Evolutionary conservation across 176 grass and related monocot genomes (phyloP).

Genomic region (Oryza meridionalis): DNA sequence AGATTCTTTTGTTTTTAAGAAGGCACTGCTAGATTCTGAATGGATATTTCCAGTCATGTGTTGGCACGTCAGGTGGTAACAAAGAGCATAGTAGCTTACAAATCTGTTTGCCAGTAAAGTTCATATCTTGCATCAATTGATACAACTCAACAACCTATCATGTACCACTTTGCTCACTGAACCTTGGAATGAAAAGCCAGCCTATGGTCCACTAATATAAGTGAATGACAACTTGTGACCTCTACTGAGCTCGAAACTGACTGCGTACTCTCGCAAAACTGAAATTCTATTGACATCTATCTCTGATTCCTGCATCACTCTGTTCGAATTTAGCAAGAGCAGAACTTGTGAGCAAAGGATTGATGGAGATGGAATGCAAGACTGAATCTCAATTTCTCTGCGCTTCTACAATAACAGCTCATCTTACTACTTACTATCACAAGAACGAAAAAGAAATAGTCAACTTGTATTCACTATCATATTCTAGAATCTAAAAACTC

Average conservation of each 20-base stretch:
- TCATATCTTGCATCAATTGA: slow-evolving; percentile 4
- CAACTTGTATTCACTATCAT: background rate
- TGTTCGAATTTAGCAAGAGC: slow-evolving; percentile 20
- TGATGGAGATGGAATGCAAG: background rate
- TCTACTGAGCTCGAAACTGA: slow-evolving; percentile 2
- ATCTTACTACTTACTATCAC: background rate
- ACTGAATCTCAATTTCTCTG: background rate
- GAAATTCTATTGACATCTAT: background rate
- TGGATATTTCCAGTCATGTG: slow-evolving; percentile 6
- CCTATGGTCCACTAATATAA: background rate
- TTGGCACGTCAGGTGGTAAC: background rate
- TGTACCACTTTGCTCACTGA: background rate
- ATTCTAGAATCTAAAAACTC: background rate
- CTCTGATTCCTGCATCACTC: background rate
- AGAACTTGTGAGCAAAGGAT: background rate
- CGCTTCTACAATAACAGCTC: background rate
- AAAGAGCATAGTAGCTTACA: background rate
- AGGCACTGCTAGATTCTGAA: background rate
- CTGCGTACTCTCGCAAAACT: background rate
- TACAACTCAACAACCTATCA: slow-evolving; percentile 55
- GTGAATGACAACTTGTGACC: background rate
- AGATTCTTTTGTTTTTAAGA: background rate
- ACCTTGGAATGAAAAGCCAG: background rate
- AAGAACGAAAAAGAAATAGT: background rate
- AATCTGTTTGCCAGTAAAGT: background rate